These are phyloP conservation scores for Cladophialophora exuberans DNA, from an alignment of 2,329 filamentous ascomycete species.

Conservation along the genomic window DNA sequence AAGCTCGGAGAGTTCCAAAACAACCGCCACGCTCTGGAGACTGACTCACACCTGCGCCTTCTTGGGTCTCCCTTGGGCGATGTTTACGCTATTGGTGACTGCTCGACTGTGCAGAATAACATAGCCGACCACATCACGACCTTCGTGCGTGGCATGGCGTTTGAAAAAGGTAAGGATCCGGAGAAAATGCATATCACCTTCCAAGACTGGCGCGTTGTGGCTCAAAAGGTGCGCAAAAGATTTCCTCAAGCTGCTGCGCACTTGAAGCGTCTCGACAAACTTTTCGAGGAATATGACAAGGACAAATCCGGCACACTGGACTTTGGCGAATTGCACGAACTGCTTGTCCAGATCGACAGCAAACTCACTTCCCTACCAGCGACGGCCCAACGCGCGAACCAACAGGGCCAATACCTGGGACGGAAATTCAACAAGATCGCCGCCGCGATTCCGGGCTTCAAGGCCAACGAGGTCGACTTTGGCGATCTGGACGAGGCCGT, in stretches of 20 bases:
- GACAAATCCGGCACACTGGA: slow-evolving; percentile 92
- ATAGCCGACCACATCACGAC: slow-evolving; percentile 86
- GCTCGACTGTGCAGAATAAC: slow-evolving; percentile 96
- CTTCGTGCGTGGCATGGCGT: slow-evolving; percentile 86
- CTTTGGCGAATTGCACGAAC: slow-evolving; percentile 86
- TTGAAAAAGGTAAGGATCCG: slow-evolving; percentile 88
- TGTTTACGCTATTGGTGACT: slow-evolving; percentile 96
- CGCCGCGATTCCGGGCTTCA: slow-evolving; percentile 72
- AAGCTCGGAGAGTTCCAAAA: slow-evolving; percentile 77
- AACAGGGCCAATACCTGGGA: slow-evolving; percentile 91
- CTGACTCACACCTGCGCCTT: slow-evolving; percentile 87
- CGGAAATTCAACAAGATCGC: slow-evolving; percentile 93
- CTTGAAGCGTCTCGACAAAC: slow-evolving; percentile 82
- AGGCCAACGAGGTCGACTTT: slow-evolving; percentile 78
- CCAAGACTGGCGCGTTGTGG: slow-evolving; percentile 83
- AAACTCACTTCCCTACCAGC: slow-evolving; percentile 94
- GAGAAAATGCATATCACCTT: slow-evolving; percentile 86
- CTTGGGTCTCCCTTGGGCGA: slow-evolving; percentile 88
- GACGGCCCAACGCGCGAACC: slow-evolving; percentile 93
- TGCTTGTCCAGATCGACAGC: slow-evolving; percentile 88
- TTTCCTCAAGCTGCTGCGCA: slow-evolving; percentile 91
- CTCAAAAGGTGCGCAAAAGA: slow-evolving; percentile 78
- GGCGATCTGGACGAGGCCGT: slow-evolving; percentile 90
- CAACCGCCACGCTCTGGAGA: slow-evolving; percentile 90
- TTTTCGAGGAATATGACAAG: slow-evolving; percentile 90